phyloP scores from a whole-genome alignment of 345 rosid species.

The Trapa incisa region DNA sequence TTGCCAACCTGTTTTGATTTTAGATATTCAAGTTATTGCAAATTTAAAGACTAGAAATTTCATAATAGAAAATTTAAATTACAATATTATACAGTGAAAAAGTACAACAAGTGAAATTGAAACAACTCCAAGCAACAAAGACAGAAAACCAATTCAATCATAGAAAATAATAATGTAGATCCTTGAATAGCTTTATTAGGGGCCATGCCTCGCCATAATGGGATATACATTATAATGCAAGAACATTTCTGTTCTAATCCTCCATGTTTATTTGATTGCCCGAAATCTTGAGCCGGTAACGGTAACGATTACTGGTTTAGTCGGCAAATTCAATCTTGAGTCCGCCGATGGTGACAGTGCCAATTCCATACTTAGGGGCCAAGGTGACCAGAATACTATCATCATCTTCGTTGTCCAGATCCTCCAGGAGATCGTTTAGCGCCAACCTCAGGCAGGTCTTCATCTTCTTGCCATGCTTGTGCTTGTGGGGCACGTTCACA shows the following conservation, averaged over 20 bases:
- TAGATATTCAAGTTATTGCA: too few species aligned
- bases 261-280: not conserved
- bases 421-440: slow-evolving; percentile 39
- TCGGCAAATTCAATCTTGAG: slow-evolving; percentile 27
- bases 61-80: too few species aligned
- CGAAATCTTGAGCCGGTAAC: not conserved
- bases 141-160: too few species aligned
- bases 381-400: slow-evolving; percentile 36
- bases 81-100: too few species aligned
- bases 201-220: not conserved
- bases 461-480: slow-evolving; percentile 28
- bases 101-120: too few species aligned
- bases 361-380: slow-evolving; percentile 28
- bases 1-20: too few species aligned
- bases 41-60: too few species aligned
- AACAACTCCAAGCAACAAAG: too few species aligned
- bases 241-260: too few species aligned
- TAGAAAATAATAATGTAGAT: not conserved
- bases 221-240: too few species aligned
- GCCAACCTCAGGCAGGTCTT: slow-evolving; percentile 29
- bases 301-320: not conserved
- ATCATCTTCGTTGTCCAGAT: slow-evolving; percentile 37
- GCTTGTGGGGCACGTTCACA: slow-evolving; percentile 40
- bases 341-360: slow-evolving; percentile 21
- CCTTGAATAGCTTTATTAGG: not conserved